Percentiles rank a stretch among this genome's conserved stretches.
Evolutionary conservation across 495 filamentous ascomycete genomes (phyloP).

Genomic region (Penicillium pancosmium): DNA sequence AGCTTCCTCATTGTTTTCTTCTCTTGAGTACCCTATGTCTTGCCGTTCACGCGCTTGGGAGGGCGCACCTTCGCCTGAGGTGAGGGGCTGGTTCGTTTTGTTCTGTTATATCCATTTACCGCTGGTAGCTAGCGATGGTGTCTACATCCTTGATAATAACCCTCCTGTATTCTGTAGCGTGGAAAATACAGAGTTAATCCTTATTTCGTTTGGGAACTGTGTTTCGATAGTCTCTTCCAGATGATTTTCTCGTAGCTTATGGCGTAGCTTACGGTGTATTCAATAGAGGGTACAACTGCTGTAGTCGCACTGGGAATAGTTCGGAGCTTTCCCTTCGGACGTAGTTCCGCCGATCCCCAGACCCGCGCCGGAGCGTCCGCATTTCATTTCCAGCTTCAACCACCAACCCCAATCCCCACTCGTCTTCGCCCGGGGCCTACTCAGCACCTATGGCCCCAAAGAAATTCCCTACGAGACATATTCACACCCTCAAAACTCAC

Average conservation of each 20-base stretch:
- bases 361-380: not conserved
- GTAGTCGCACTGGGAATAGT: not conserved
- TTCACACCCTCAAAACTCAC: slow-evolving; percentile 51
- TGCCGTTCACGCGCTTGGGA: slow-evolving; percentile 31
- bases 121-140: slow-evolving; percentile 54
- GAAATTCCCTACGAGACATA: slow-evolving; percentile 37
- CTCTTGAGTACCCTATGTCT: slow-evolving; percentile 45
- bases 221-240: not conserved
- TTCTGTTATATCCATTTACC: slow-evolving; percentile 44
- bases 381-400: slow-evolving; percentile 2
- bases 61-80: slow-evolving; percentile 31
- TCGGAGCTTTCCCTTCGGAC: slow-evolving; percentile 5
- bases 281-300: no score
- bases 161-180: slow-evolving; percentile 46
- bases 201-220: slow-evolving; percentile 4
- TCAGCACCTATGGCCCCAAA: slow-evolving; percentile 35
- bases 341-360: slow-evolving; percentile 6
- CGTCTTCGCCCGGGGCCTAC: not conserved
- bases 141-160: slow-evolving; percentile 55
- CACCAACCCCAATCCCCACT: not conserved
- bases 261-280: not conserved
- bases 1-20: slow-evolving; percentile 41
- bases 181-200: slow-evolving; percentile 35
- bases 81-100: slow-evolving; percentile 34
- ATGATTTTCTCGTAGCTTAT: not conserved